Conservation (phyloP, 2,329 filamentous ascomycete genomes). For the Cordyceps pruinosa region DNA sequence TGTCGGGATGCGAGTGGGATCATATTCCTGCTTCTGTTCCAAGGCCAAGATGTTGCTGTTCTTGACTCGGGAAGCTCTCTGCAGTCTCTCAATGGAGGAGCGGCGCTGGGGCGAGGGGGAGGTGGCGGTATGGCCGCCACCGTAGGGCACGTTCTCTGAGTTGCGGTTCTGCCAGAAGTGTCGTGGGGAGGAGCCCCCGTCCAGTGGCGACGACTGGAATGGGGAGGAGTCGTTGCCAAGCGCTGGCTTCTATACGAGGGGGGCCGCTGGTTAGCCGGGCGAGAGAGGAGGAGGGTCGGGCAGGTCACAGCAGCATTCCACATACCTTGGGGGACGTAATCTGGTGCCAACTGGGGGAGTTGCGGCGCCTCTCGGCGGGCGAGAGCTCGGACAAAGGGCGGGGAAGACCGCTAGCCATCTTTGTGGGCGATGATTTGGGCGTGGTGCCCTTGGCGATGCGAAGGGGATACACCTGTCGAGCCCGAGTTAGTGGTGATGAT, state of each 20-base stretch:
- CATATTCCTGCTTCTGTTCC: conserved; percentile 88
- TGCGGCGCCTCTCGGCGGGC: conserved; percentile 76
- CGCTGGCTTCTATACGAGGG: conserved; percentile 52
- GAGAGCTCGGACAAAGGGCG: conserved; percentile 85
- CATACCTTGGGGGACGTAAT: conserved; percentile 30
- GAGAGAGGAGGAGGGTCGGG: conserved; percentile 6
- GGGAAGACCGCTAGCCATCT: conserved; percentile 53
- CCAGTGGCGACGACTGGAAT: conserved; percentile 76
- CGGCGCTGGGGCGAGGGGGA: conserved; percentile 70
- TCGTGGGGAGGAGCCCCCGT: conserved; percentile 64
- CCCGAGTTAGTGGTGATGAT: neutral
- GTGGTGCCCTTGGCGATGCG: conserved; percentile 65
- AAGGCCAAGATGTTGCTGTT: conserved; percentile 96
- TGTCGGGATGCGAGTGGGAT: conserved; percentile 68
- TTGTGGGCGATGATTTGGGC: conserved; percentile 53
- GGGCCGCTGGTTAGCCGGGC: neutral
- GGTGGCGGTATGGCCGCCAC: conserved; percentile 40
- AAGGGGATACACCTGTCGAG: conserved; percentile 63
- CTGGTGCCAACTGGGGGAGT: conserved; percentile 80
- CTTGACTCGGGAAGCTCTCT: conserved; percentile 90
- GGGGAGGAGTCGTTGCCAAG: conserved; percentile 70
- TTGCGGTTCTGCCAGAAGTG: conserved; percentile 85
- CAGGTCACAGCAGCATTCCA: conserved; percentile 12
- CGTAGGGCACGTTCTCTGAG: conserved; percentile 68
- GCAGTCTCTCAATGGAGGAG: conserved; percentile 90